These are phyloP conservation scores for Petunia secreta DNA, from an alignment of 257 asterid genomes.

Conservation along the genomic window DNA sequence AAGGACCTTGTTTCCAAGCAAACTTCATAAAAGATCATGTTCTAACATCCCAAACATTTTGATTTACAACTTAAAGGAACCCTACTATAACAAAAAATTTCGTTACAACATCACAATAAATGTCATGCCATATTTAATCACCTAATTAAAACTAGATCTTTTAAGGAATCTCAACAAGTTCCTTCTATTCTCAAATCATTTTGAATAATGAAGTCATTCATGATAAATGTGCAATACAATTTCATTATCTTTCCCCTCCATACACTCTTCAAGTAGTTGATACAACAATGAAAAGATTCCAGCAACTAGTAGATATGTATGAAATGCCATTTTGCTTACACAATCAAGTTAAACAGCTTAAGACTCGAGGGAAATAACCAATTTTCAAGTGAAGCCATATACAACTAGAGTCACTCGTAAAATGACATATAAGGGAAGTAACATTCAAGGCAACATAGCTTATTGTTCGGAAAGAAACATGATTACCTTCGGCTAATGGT, in stretches of 20 bases:
- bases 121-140: not conserved
- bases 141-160: not conserved
- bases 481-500: not conserved
- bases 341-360: not conserved
- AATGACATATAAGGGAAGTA: not conserved
- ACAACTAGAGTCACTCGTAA: not conserved
- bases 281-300: too few relatives aligned
- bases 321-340: too few relatives aligned
- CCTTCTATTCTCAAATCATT: too few relatives aligned
- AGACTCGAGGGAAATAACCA: not conserved
- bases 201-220: too few relatives aligned
- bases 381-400: not conserved
- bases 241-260: too few relatives aligned
- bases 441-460: not conserved
- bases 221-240: too few relatives aligned
- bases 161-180: too few relatives aligned
- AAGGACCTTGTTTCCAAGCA: not conserved
- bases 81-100: too few relatives aligned
- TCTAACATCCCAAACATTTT: conserved; percentile 20
- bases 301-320: too few relatives aligned
- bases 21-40: conserved; percentile 4
- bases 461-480: conserved; percentile 14
- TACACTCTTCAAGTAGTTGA: too few relatives aligned
- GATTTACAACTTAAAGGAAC: not conserved
- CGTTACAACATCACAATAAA: not conserved